Conservation (phyloP, 2,329 filamentous ascomycete genomes). For the Colletotrichum lini region DNA sequence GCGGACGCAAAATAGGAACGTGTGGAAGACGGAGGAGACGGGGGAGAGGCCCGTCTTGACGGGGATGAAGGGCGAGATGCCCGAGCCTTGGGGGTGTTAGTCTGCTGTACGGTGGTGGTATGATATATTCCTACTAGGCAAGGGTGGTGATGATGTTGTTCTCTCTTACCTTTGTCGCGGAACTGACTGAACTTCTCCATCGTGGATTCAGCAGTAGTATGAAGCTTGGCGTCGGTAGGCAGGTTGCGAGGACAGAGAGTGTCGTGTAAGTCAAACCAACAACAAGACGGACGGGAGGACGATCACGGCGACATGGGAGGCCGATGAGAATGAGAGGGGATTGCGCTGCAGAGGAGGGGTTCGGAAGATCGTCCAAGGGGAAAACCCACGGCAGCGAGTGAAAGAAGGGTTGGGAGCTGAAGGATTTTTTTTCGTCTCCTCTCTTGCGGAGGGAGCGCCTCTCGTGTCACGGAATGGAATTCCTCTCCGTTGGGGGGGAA, state of each 20-base stretch:
- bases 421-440: no score
- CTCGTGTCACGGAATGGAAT: constrained; percentile 19
- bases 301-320: constrained; percentile 33
- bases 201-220: constrained; percentile 24
- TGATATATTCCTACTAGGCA: background rate
- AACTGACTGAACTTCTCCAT: constrained; percentile 99
- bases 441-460: background rate
- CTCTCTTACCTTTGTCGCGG: constrained; percentile 81
- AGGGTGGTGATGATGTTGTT: background rate
- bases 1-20: constrained; percentile 84
- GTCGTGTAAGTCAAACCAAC: constrained; percentile 29
- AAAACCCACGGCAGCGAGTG: no score
- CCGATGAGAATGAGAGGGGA: constrained; percentile 10
- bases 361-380: background rate
- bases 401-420: no score
- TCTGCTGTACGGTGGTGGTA: background rate
- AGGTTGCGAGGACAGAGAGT: background rate
- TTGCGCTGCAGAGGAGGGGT: constrained; percentile 24
- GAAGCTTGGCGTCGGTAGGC: background rate
- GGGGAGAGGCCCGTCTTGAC: constrained; percentile 76
- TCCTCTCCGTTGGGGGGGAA: constrained; percentile 22
- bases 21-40: constrained; percentile 74
- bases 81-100: constrained; percentile 77
- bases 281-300: background rate
- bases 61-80: constrained; percentile 96